A percentile compares a stretch with the other conserved stretches of the same genome.
These are phyloP conservation scores for Aspergillus steynii DNA, from an alignment of 495 filamentous ascomycete species.

Conservation along the genomic window DNA sequence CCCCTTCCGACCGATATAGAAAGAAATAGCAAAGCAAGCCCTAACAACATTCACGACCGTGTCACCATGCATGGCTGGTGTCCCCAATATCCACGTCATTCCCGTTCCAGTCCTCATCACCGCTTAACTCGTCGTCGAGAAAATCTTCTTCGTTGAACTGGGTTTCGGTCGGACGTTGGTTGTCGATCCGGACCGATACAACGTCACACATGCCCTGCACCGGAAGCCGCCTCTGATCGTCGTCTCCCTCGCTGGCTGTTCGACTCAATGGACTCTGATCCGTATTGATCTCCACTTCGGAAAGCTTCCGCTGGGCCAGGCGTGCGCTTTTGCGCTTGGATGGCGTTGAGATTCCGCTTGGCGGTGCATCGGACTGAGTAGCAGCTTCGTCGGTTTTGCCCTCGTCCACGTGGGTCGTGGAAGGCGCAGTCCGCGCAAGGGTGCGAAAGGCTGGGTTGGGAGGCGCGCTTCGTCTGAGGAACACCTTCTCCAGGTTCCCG, in stretches of 20 bases:
- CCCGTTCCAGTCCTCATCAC: slow-evolving; percentile 80
- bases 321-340: slow-evolving; percentile 46
- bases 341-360: slow-evolving; percentile 21
- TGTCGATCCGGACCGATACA: slow-evolving; percentile 81
- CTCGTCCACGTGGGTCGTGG: neutral
- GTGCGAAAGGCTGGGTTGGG: slow-evolving; percentile 45
- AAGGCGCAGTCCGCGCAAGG: slow-evolving; percentile 17
- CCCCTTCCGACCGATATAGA: neutral
- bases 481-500: slow-evolving; percentile 60
- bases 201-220: slow-evolving; percentile 78
- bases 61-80: slow-evolving; percentile 31
- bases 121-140: slow-evolving; percentile 65
- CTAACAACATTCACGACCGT: neutral
- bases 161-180: slow-evolving; percentile 72
- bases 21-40: neutral
- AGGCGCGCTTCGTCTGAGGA: slow-evolving; percentile 55
- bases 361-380: slow-evolving; percentile 11
- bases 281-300: slow-evolving; percentile 19
- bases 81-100: slow-evolving; percentile 28
- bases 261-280: slow-evolving; percentile 1
- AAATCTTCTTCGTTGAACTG: slow-evolving; percentile 78
- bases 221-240: slow-evolving; percentile 30
- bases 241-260: slow-evolving; percentile 11
- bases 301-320: slow-evolving; percentile 32
- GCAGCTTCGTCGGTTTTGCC: neutral